A percentile compares a stretch with the other conserved stretches of the same genome.
phyloP scores from a whole-genome alignment of 2,329 filamentous ascomycete genomes.

The Lachnellula suecica region DNA sequence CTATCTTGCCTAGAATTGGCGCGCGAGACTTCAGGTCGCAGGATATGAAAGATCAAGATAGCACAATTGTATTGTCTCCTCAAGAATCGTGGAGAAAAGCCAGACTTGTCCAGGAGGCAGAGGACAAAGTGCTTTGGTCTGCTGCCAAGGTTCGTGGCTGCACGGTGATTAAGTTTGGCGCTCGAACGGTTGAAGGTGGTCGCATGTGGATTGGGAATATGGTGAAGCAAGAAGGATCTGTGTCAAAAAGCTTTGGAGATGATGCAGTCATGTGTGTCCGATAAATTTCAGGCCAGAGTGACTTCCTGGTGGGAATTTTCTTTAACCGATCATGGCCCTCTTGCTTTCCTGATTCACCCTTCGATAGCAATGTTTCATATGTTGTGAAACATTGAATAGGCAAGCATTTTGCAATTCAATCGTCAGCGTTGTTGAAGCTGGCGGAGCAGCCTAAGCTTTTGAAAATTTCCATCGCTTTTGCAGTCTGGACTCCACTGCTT shows the following conservation, averaged over 20 bases:
- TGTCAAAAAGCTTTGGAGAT: constrained; percentile 72
- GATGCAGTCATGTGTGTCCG: constrained; percentile 75
- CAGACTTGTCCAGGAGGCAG: constrained; percentile 58
- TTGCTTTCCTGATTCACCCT: no score
- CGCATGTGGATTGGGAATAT: constrained; percentile 77
- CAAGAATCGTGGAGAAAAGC: constrained; percentile 52
- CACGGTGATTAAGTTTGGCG: constrained; percentile 88
- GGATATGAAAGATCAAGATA: constrained; percentile 46
- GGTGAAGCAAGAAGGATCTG: constrained; percentile 71
- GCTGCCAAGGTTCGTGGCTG: constrained; percentile 79
- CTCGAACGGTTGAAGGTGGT: constrained; percentile 76
- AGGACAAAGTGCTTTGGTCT: constrained; percentile 72
- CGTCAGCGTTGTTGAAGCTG: no score
- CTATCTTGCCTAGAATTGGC: constrained; percentile 76
- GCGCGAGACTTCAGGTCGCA: constrained; percentile 70
- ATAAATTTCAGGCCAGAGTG: no score
- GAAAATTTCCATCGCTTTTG: no score
- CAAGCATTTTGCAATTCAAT: no score
- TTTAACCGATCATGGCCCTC: no score
- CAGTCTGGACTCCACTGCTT: no score
- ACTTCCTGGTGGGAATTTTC: no score
- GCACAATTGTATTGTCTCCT: constrained; percentile 37
- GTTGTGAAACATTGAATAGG: no score
- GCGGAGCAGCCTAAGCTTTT: no score
- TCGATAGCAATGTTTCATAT: no score